Conservation (phyloP, 768 basidiomycete genomes). For the Panaeolus papilionaceus region DNA sequence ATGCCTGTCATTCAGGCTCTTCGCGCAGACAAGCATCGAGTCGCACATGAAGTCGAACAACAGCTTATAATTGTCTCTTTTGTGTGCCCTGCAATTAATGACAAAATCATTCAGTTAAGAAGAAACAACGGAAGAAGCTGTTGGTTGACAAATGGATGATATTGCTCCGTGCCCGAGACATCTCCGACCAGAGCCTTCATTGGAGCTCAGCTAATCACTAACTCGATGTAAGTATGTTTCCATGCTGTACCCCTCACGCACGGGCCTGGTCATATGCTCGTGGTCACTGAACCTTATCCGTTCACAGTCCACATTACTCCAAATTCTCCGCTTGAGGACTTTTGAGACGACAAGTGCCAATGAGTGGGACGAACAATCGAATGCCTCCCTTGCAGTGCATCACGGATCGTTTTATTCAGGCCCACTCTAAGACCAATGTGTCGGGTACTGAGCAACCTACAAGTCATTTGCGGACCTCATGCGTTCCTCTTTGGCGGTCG, state of each 20-base stretch:
- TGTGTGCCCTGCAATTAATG: not conserved
- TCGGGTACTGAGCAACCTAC: not conserved
- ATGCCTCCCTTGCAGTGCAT: not conserved
- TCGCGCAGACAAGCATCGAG: not conserved
- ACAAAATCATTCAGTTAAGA: not conserved
- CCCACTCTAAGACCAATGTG: conserved; percentile 22
- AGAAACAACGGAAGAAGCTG: not conserved
- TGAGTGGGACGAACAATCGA: not conserved
- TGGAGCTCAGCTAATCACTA: not conserved
- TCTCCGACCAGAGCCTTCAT: conserved; percentile 8
- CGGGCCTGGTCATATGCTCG: conserved; percentile 9
- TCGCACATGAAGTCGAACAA: not conserved
- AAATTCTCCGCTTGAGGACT: not conserved
- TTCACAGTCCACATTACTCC: not conserved
- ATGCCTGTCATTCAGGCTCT: conserved; percentile 10
- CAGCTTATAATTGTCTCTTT: not conserved
- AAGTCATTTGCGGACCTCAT: conserved; percentile 20
- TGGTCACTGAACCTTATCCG: conserved; percentile 10
- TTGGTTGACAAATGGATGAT: conserved; percentile 3
- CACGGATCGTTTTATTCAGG: not conserved
- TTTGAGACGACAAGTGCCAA: not conserved
- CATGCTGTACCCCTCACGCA: not conserved
- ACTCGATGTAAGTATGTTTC: conserved; percentile 3
- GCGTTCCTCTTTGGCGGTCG: conserved; percentile 20
- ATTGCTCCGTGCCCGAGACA: conserved; percentile 6